Percentiles rank a stretch among this genome's conserved stretches.
Conservation (phyloP, 202 grass and related monocot species). For the Schoenoplectus triqueter region DNA sequence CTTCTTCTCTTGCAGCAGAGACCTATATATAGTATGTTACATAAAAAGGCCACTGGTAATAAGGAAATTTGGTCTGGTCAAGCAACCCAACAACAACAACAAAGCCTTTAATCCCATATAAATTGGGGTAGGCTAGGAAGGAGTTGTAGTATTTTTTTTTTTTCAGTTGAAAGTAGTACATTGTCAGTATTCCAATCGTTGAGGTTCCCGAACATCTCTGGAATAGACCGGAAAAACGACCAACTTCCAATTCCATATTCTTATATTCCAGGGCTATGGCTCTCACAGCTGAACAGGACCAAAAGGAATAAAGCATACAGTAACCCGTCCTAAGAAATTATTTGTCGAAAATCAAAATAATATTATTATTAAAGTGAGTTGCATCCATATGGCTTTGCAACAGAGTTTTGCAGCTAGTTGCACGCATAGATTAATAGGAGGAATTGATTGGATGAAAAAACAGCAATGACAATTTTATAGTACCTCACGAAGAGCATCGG, state of each 20-base stretch:
- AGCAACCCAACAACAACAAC: conserved; percentile 18
- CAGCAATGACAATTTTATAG: conserved; percentile 9
- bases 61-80: background rate
- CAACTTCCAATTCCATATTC: too few relatives aligned
- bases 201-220: too few relatives aligned
- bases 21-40: conserved; percentile 58
- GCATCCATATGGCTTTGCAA: background rate
- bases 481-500: conserved; percentile 99
- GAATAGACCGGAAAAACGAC: too few relatives aligned
- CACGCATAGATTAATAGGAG: background rate
- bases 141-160: too few relatives aligned
- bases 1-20: conserved; percentile 96
- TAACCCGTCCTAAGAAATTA: background rate
- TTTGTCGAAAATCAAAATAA: background rate
- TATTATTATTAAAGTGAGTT: background rate
- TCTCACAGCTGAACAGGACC: too few relatives aligned
- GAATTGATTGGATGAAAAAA: background rate
- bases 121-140: too few relatives aligned
- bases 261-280: too few relatives aligned
- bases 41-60: conserved; percentile 15
- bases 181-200: too few relatives aligned
- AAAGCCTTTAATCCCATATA: too few relatives aligned
- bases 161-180: too few relatives aligned
- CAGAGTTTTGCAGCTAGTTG: background rate
- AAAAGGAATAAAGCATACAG: background rate